Conservation (phyloP, 768 basidiomycete species). For the Epithele typhae region DNA sequence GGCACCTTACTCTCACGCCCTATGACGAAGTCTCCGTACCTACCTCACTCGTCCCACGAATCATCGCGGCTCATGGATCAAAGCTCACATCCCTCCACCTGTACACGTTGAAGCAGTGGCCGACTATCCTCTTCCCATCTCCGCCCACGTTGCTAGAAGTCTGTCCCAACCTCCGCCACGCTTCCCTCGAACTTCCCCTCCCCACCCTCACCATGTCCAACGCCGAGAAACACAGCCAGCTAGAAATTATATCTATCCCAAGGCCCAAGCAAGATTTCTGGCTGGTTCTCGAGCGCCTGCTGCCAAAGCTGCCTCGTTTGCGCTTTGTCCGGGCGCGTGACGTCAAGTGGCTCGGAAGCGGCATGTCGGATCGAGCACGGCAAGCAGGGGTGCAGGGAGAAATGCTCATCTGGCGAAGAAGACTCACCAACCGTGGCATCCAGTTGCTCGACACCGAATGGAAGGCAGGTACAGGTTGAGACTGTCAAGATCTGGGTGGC, state of each 20-base stretch:
- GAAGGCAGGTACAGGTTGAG: too few species aligned
- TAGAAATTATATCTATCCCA: conserved; percentile 71
- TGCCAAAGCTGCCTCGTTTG: conserved; percentile 55
- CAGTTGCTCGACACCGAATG: conserved; percentile 70
- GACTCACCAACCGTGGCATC: conserved; percentile 54
- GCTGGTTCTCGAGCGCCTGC: conserved; percentile 45
- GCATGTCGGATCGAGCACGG: conserved; percentile 60
- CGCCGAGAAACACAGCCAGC: conserved; percentile 29
- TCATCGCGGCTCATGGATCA: conserved; percentile 58
- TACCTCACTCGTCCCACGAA: conserved; percentile 48
- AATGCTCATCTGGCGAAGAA: conserved; percentile 68
- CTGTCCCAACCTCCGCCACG: conserved; percentile 45
- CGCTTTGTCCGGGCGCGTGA: conserved; percentile 58
- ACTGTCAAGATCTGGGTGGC: too few species aligned
- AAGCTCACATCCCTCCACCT: conserved; percentile 58
- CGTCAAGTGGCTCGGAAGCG: conserved; percentile 67
- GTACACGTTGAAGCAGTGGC: conserved; percentile 58
- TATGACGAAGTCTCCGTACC: conserved; percentile 66
- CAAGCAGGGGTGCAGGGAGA: conserved; percentile 79
- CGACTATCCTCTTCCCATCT: conserved; percentile 22
- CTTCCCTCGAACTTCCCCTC: conserved; percentile 69
- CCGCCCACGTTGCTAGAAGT: conserved; percentile 21
- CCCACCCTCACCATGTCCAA: conserved; percentile 41
- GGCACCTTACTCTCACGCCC: conserved; percentile 65
- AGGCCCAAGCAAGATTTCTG: conserved; percentile 64